Evolutionary conservation across 1,139 yeast genomes (phyloP).

Genomic region (Debaryomycetaceae sp.): DNA sequence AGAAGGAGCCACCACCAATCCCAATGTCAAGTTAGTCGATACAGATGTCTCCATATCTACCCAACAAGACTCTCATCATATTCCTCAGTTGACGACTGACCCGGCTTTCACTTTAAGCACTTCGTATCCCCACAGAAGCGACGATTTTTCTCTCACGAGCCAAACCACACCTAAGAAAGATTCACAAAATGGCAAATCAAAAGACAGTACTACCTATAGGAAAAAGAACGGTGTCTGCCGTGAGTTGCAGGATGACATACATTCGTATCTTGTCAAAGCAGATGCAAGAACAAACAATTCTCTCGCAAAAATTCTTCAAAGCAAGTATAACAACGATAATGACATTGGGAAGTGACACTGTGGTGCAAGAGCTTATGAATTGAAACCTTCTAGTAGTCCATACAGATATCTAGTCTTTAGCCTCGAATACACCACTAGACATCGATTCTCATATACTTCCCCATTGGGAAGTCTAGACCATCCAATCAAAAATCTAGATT

Average conservation of each 20-base stretch:
- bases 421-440: not conserved
- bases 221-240: conserved; percentile 2
- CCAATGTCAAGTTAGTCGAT: no score
- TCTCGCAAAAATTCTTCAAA: conserved; percentile 23
- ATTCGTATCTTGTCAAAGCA: conserved; percentile 25
- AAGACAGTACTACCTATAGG: no score
- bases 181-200: no score
- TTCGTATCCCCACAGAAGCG: no score
- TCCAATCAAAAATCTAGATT: conserved; percentile 36
- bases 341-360: not conserved
- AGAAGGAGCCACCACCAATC: no score
- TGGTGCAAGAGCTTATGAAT: not conserved
- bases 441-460: conserved; percentile 17
- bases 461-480: conserved; percentile 27
- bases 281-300: conserved; percentile 26
- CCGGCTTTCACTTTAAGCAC: no score
- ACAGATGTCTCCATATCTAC: no score
- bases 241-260: conserved; percentile 32
- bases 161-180: no score
- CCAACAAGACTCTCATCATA: no score
- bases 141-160: no score
- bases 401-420: not conserved
- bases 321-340: conserved; percentile 12
- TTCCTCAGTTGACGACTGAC: no score
- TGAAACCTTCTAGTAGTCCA: not conserved